phyloP scores from a whole-genome alignment of 2,329 filamentous ascomycete genomes.

The Ophioceras dolichostomum region DNA sequence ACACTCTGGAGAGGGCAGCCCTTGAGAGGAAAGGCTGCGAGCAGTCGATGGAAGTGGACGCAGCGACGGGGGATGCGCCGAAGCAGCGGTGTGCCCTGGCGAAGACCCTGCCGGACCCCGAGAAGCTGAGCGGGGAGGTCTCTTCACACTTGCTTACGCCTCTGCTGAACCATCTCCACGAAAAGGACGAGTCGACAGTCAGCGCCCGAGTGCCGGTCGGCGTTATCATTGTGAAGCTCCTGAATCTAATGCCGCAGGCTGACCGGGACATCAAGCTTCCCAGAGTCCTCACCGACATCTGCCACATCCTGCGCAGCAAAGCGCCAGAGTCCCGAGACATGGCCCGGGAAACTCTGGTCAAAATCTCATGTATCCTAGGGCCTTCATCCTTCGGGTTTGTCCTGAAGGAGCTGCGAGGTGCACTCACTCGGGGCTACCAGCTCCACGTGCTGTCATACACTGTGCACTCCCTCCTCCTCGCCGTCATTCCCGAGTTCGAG shows the following conservation, averaged over 20 bases:
- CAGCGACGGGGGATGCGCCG: slow-evolving; percentile 15
- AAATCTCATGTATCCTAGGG: slow-evolving; percentile 72
- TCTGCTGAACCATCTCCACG: slow-evolving; percentile 73
- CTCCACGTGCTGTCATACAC: slow-evolving; percentile 93
- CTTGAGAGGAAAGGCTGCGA: slow-evolving; percentile 13
- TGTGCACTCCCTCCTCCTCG: slow-evolving; percentile 79
- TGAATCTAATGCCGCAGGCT: slow-evolving; percentile 64
- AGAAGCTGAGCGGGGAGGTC: slow-evolving; percentile 62
- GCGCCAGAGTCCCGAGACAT: slow-evolving; percentile 82
- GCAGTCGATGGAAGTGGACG: slow-evolving; percentile 8
- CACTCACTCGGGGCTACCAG: slow-evolving; percentile 78
- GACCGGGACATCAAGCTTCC: slow-evolving; percentile 67
- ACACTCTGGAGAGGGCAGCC: slow-evolving; percentile 53
- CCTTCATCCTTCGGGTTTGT: slow-evolving; percentile 81
- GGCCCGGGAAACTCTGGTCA: slow-evolving; percentile 74
- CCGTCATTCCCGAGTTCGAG: slow-evolving; percentile 57
- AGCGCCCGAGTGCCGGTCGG: slow-evolving; percentile 86
- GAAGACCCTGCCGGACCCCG: slow-evolving; percentile 50
- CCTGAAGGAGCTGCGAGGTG: slow-evolving; percentile 77
- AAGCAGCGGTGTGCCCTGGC: slow-evolving; percentile 41
- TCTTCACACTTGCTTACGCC: slow-evolving; percentile 65
- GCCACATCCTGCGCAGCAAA: slow-evolving; percentile 82
- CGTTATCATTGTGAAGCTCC: slow-evolving; percentile 75
- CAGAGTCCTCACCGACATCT: slow-evolving; percentile 79
- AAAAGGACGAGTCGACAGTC: slow-evolving; percentile 90